phyloP scores from a whole-genome alignment of 345 rosid genomes.

The Psidium guajava region DNA sequence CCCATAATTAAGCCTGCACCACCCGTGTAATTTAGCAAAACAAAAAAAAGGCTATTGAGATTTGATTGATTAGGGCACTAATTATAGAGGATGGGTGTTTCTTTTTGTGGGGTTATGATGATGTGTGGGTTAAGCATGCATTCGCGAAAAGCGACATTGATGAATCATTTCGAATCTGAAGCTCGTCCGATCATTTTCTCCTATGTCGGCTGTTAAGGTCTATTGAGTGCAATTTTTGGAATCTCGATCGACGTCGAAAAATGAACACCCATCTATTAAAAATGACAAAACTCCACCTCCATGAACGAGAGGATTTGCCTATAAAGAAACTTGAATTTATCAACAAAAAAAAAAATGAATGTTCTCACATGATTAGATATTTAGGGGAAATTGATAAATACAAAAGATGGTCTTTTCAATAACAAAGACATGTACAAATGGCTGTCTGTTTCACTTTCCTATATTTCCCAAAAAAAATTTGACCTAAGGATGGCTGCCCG shows the following conservation, averaged over 20 bases:
- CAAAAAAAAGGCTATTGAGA: neutral
- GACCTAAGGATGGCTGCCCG: neutral
- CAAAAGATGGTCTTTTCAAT: neutral
- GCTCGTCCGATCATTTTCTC: neutral
- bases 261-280: no score
- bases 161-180: neutral
- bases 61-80: neutral
- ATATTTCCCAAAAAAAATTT: neutral
- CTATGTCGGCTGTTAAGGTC: neutral
- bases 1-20: neutral
- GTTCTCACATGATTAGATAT: neutral
- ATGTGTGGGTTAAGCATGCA: neutral
- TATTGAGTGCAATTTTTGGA: fast-evolving
- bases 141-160: neutral
- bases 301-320: no score
- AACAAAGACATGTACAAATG: neutral
- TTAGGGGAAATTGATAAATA: neutral
- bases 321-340: no score
- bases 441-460: neutral
- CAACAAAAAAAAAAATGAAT: no score
- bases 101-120: neutral
- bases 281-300: no score
- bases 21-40: neutral
- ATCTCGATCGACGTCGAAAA: neutral
- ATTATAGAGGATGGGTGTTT: neutral